Percentiles rank a stretch among this genome's conserved stretches.
These are phyloP conservation scores for Tillandsia leiboldiana DNA, from an alignment of 176 grass and related monocot genomes.

Conservation along the genomic window DNA sequence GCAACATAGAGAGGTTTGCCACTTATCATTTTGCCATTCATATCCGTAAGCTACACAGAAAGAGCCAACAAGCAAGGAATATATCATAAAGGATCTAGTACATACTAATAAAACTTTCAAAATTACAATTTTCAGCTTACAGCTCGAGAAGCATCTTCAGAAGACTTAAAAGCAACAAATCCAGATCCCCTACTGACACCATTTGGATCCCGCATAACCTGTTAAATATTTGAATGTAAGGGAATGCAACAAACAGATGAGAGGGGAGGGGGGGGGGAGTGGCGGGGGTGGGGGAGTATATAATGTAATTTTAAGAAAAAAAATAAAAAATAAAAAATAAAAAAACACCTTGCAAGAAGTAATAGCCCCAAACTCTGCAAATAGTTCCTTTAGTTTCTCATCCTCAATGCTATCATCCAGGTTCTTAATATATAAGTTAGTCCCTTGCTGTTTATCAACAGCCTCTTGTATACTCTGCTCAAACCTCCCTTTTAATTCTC, in stretches of 20 bases:
- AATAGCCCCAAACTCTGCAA: slow-evolving; percentile 44
- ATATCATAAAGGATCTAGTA: not conserved
- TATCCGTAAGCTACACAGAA: slow-evolving; percentile 46
- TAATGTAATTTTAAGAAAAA: not conserved
- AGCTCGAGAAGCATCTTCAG: slow-evolving; percentile 65
- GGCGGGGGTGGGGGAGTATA: not conserved
- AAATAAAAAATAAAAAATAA: too few relatives aligned
- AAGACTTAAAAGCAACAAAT: slow-evolving; percentile 86
- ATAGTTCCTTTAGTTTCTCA: slow-evolving; percentile 49
- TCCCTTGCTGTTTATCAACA: slow-evolving; percentile 43
- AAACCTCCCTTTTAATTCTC: slow-evolving; percentile 48
- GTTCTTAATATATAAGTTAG: slow-evolving; percentile 65
- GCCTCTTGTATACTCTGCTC: slow-evolving; percentile 49
- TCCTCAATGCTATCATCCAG: slow-evolving; percentile 49
- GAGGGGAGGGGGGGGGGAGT: too few relatives aligned
- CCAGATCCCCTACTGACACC: slow-evolving; percentile 80
- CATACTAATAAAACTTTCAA: not conserved
- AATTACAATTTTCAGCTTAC: slow-evolving; percentile 34
- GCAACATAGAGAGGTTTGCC: slow-evolving; percentile 88
- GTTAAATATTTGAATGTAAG: slow-evolving; percentile 1
- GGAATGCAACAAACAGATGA: not conserved
- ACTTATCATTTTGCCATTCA: slow-evolving; percentile 83
- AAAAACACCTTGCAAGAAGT: slow-evolving; percentile 60
- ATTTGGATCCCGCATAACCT: slow-evolving; percentile 84
- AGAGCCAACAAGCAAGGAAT: not conserved